These are phyloP conservation scores for Coelastrella sp. DNA, from an alignment of 139 green algal species.

Conservation along the genomic window DNA sequence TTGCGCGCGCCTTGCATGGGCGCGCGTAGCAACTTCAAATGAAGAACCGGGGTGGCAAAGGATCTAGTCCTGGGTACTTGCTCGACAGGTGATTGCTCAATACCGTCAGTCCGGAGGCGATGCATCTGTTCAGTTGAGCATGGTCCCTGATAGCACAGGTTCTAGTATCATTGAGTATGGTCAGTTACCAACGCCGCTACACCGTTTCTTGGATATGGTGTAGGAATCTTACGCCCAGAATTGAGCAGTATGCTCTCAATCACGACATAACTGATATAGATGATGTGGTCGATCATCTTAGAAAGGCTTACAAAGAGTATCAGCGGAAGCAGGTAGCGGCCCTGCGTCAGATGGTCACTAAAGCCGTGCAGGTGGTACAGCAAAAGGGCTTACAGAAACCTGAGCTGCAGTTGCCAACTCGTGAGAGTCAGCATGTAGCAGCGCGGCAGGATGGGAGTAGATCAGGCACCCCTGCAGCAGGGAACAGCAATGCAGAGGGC, in stretches of 20 bases:
- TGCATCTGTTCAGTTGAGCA: background rate
- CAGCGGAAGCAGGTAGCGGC: constrained; percentile 63
- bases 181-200: too few relatives aligned
- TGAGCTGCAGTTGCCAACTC: constrained; percentile 56
- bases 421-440: constrained; percentile 38
- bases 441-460: background rate
- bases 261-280: constrained; percentile 78
- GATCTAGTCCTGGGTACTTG: background rate
- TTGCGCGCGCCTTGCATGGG: background rate
- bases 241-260: constrained; percentile 75
- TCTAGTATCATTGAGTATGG: background rate
- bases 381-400: constrained; percentile 49
- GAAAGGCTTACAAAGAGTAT: constrained; percentile 79
- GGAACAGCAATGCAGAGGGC: background rate
- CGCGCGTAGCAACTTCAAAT: background rate
- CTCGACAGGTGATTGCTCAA: background rate
- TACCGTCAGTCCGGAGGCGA: background rate
- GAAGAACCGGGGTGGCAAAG: background rate
- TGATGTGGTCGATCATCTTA: constrained; percentile 68
- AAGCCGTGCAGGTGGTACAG: constrained; percentile 52
- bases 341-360: constrained; percentile 66
- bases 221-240: constrained; percentile 67
- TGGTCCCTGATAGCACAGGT: too few relatives aligned
- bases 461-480: background rate
- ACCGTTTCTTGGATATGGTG: background rate